Evolutionary conservation across 2,329 filamentous ascomycete genomes (phyloP), one percentile per base, ranked within the genome.

Genomic region (Paramyrothecium sp.): DNA sequence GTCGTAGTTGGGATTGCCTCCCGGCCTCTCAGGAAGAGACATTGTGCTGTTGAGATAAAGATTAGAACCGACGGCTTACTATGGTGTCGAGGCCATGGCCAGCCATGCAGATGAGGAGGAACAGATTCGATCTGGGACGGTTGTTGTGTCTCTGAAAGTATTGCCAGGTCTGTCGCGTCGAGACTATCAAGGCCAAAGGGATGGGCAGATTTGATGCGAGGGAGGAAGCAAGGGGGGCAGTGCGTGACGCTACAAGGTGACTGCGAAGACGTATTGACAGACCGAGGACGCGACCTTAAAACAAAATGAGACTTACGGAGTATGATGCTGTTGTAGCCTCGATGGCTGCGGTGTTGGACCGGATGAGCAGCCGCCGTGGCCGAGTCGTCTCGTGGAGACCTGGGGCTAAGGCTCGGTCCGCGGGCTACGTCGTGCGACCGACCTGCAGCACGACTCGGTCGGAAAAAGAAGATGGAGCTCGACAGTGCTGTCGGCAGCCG

Each of bases 21-120:
- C 85, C 57, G 89, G 89, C 72, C 89, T 82, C 71, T 84, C 78
- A 61, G 84, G 83, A 63, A 85, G 80, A 75, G 84, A 85, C 85
- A 88, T 88, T 68, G 67, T 77, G 70, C 77, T 80, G 61, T 44
- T 51, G 46, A 56, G 49, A 55, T 20, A 22, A 54, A 57, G 54
- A 59, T 67, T 66, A 67, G 66, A 63, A 59, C 53, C 26, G 57
- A 53, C 54, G 52, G 33, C 30, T 44, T 12, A 44, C 4, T 7
- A 44, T 12, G 38, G 13, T 44, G 13, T 4, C 38, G 38, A 44
- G 38, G 26, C 26, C 26, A 30, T 30, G 26, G 26, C 26, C 4
- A 30, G 26, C 26, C 26, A 30, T 10, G 26, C 26, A 30, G 10
- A 30, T 30, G 26, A 30, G 26, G 10, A 56, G 53, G 16, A 46